Conservation (phyloP, 495 filamentous ascomycete genomes). For the Astrocystis sublimbata region DNA sequence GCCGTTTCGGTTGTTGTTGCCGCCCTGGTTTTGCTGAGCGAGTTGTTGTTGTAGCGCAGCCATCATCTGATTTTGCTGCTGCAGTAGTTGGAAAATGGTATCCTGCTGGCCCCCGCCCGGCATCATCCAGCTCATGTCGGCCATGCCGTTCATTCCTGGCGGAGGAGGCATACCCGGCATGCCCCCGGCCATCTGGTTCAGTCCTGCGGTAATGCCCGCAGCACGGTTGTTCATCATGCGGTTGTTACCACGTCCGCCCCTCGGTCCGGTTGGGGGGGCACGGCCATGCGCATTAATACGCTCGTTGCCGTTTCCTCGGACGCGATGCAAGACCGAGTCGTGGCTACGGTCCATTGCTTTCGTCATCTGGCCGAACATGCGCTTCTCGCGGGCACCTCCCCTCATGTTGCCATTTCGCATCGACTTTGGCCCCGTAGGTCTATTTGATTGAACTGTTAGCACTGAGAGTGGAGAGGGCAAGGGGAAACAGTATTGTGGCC, state of each 20-base stretch:
- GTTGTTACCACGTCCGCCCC: conserved; percentile 54
- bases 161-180: conserved; percentile 41
- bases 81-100: conserved; percentile 79
- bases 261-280: conserved; percentile 71
- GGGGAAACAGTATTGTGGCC: no score
- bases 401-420: conserved; percentile 71
- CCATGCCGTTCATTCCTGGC: conserved; percentile 43
- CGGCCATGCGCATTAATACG: conserved; percentile 75
- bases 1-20: conserved; percentile 37
- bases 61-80: conserved; percentile 90
- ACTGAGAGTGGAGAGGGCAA: not conserved
- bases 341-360: conserved; percentile 77
- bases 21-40: conserved; percentile 50
- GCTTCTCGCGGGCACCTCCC: conserved; percentile 63
- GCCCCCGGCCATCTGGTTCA: conserved; percentile 34
- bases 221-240: conserved; percentile 51
- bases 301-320: conserved; percentile 71
- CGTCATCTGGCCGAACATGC: conserved; percentile 85
- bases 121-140: conserved; percentile 50
- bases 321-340: conserved; percentile 76
- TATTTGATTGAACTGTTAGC: conserved; percentile 48
- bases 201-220: conserved; percentile 44
- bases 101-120: conserved; percentile 61
- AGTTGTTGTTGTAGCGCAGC: conserved; percentile 63
- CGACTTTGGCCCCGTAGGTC: conserved; percentile 91